A percentile compares a stretch with the other conserved stretches of the same genome.
These are phyloP conservation scores for Raffaelea arxii DNA, from an alignment of 2,329 filamentous ascomycete species.

Conservation along the genomic window DNA sequence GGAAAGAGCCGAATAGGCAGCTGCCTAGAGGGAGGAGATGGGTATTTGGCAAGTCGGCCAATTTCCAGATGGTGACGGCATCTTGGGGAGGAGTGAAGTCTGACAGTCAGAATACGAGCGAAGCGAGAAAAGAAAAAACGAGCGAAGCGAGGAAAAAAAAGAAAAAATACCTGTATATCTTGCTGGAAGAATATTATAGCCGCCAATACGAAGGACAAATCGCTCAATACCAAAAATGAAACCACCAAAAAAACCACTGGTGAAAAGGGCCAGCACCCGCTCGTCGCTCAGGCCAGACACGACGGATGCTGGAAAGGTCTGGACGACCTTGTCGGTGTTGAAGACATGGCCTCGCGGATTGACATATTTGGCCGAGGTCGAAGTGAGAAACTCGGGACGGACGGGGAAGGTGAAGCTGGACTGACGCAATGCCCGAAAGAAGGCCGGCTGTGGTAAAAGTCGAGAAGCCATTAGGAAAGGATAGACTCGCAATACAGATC, in stretches of 20 bases:
- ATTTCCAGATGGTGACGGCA: slow-evolving; percentile 3
- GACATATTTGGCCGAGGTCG: slow-evolving; percentile 1
- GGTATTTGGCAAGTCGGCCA: not conserved
- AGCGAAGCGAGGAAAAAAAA: too few species aligned
- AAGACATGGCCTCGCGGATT: slow-evolving; percentile 3
- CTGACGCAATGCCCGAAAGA: slow-evolving; percentile 1
- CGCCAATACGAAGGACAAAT: slow-evolving; percentile 2
- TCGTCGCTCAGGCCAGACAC: slow-evolving; percentile 2
- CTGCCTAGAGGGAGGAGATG: slow-evolving; percentile 5
- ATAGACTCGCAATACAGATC: too few species aligned
- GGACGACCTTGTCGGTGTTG: slow-evolving; percentile 1
- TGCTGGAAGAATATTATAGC: slow-evolving; percentile 4
- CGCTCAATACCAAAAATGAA: slow-evolving; percentile 5
- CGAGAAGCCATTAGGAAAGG: slow-evolving; percentile 2
- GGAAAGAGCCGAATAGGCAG: slow-evolving; percentile 5
- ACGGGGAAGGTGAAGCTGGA: slow-evolving; percentile 2
- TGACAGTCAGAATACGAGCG: not conserved
- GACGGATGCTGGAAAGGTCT: slow-evolving; percentile 1
- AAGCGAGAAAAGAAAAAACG: not conserved
- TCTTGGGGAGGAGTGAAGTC: slow-evolving; percentile 1
- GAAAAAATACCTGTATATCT: slow-evolving; percentile 2
- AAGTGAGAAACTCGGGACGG: slow-evolving; percentile 4
- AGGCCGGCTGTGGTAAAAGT: slow-evolving; percentile 1
- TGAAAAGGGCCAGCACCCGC: slow-evolving; percentile 2
- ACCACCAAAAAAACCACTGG: slow-evolving; percentile 4